Evolutionary conservation across 2,329 filamentous ascomycete genomes (phyloP), one percentile per base, ranked within the genome.

Genomic region (Lasiodiplodia hormozganensis): DNA sequence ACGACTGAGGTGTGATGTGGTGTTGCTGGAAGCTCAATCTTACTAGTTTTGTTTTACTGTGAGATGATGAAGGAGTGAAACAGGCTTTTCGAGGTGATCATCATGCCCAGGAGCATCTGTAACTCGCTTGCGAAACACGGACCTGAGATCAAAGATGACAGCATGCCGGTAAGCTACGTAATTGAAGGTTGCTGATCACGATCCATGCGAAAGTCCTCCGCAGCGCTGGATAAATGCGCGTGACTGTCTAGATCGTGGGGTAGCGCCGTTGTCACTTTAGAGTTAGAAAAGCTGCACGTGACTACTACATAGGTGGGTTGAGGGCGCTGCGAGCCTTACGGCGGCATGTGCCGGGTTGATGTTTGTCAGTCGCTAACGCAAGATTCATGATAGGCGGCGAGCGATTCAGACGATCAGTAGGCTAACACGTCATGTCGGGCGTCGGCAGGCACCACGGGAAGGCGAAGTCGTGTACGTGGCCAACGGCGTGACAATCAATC

Each of bases 331-430:
- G 23, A 60, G 57, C 36, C 57, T 47, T 6, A 57, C 18, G 57
- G 28, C 57, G 57, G 57, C 21, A 60, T 43, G 57, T 60, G 23
- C 57, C 57, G 57, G 16, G 10, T 8, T 12, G 57, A 10, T 18
- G 36, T 7, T 12, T 18, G 18, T 14, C 10, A 23, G 11, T 16
- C 34, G 34, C 12, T 31, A 43, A n/a, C 12, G 23, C 57, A 40
- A 47, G 28, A 51, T 43, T 49, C 58, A 25, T 43, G 36, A 62
- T 23, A 23, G 43, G 40, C 49, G 58, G 58, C 25, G 40, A 36
- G 31, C 38, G 58, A 62, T 14, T 62, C 58, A 51, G 36, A 43
- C 58, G 58, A 49, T 25, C 31, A 47, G 60, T 28, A 51, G 18
- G 43, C 58, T 51, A 34, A 47, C 58, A 62, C 58, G 40, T 43